Evolutionary conservation across 371 early-diverging fungal genomes (phyloP), one percentile per base, ranked within the genome.

Genomic region (Apophysomyces sp.): DNA sequence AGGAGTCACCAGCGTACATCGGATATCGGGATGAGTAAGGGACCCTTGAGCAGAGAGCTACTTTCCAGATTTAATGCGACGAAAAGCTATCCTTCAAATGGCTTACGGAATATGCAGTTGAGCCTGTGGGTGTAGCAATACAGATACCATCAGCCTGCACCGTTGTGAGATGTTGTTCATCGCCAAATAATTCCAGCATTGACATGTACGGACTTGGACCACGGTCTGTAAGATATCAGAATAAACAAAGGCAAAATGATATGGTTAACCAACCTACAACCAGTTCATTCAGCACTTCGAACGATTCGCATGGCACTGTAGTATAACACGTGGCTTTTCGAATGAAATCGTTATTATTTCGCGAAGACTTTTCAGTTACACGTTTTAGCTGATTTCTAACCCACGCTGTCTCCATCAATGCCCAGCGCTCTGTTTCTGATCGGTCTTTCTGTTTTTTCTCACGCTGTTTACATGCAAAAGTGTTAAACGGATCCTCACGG

Each of bases 71-170:
- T 18, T 13, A 40, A 49, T 31, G 27, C 30, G 31, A 24, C n/a
- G 18, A 41, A 36, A 32, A 57, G 16, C 18, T 41, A 26, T n/a
- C 55, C 49, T 78, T 57, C 13, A 78, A 74, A 72, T 16, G 49
- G 32, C 81, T 83, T 77, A 91, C 85, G 26, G 93, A 92, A 69
- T 97, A 98, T 0, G 97, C 98, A 0, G 98, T 98, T 0, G 94
- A 94, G 11, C 98, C 98, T 0, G 98, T 98, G 0, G 98, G 95
- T 1, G 98, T 97, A 0, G 95, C 87, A 53, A 98, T 80, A 44
- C 92, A 89, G 54, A 98, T 72, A 0, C 97, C 98, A 66, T 98
- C 98, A 0, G 95, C 94, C 67, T 91, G 92, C 0, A 92, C 86
- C 3, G 89, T 90, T 1, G 95, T 94, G 61, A 94, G 72, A 55